These are phyloP conservation scores for Chloroidium sp. DNA, from an alignment of 163 green algal genomes.

Conservation along the genomic window DNA sequence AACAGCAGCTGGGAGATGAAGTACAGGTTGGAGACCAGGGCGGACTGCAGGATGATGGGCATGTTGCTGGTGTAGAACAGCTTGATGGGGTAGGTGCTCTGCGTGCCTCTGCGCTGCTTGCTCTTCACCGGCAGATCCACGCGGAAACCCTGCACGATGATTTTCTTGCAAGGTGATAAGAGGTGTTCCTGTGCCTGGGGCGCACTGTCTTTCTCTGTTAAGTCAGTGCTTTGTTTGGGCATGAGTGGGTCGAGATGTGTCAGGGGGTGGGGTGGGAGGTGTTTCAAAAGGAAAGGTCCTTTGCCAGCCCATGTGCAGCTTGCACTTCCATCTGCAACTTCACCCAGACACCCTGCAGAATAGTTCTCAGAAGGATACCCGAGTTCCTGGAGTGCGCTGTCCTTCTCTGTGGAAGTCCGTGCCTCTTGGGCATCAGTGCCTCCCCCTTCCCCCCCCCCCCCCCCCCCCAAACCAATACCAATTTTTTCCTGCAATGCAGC, in stretches of 20 bases:
- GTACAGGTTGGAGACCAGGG: slow-evolving; percentile 98
- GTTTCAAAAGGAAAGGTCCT: background rate
- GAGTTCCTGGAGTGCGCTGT: too few species aligned
- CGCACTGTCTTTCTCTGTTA: background rate
- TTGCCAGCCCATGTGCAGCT: too few species aligned
- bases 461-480: too few species aligned
- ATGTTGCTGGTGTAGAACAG: slow-evolving; percentile 99
- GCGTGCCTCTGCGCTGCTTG: slow-evolving; percentile 79
- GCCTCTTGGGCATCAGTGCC: too few species aligned
- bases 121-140: slow-evolving; percentile 94
- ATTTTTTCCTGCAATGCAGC: too few species aligned
- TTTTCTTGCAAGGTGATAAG: background rate
- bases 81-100: slow-evolving; percentile 96
- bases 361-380: too few species aligned
- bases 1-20: slow-evolving; percentile 99
- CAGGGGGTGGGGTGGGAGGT: too few species aligned
- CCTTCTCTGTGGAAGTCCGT: too few species aligned
- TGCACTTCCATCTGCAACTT: too few species aligned
- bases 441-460: too few species aligned
- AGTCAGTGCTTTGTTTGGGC: too few species aligned
- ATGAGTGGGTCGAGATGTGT: background rate
- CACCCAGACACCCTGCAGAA: too few species aligned
- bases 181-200: slow-evolving; percentile 1
- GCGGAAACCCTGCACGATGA: slow-evolving; percentile 75
- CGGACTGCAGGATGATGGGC: slow-evolving; percentile 99